These are phyloP conservation scores for Termitomyces sp. DNA, from an alignment of 768 basidiomycete species.

Conservation along the genomic window DNA sequence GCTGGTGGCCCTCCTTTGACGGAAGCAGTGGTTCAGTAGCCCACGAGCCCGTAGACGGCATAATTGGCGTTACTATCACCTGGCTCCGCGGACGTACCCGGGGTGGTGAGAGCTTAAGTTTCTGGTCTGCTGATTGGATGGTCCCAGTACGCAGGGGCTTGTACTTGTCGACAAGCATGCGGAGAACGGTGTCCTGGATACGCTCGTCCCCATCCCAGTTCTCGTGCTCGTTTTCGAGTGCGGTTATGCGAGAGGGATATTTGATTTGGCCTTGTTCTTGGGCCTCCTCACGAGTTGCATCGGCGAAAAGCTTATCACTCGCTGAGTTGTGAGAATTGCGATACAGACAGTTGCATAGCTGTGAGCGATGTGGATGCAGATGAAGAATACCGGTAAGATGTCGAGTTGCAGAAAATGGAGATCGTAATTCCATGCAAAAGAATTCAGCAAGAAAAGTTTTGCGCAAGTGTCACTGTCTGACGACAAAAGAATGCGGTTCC, in stretches of 20 bases:
- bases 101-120: constrained; percentile 49
- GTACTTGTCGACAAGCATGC: constrained; percentile 87
- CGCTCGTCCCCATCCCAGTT: constrained; percentile 82
- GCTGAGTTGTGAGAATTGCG: constrained; percentile 21
- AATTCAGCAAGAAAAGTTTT: not conserved
- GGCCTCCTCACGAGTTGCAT: constrained; percentile 54
- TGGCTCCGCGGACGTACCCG: constrained; percentile 25
- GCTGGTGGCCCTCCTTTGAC: constrained; percentile 51
- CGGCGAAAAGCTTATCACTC: constrained; percentile 62
- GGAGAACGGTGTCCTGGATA: constrained; percentile 63
- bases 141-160: constrained; percentile 69
- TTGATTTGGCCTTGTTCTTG: constrained; percentile 20
- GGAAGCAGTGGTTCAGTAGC: constrained; percentile 51
- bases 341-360: not conserved
- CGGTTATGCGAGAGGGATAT: constrained; percentile 14
- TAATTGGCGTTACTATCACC: constrained; percentile 7
- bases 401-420: not conserved
- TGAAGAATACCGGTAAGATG: not conserved
- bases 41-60: constrained; percentile 36
- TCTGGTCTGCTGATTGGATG: constrained; percentile 62
- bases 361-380: not conserved
- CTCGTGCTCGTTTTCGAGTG: constrained; percentile 43
- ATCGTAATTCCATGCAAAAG: constrained; percentile 9
- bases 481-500: too few species aligned
- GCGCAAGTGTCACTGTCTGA: too few species aligned